phyloP scores from a whole-genome alignment of 306 rosid genomes.

The Arachis stenosperma region DNA sequence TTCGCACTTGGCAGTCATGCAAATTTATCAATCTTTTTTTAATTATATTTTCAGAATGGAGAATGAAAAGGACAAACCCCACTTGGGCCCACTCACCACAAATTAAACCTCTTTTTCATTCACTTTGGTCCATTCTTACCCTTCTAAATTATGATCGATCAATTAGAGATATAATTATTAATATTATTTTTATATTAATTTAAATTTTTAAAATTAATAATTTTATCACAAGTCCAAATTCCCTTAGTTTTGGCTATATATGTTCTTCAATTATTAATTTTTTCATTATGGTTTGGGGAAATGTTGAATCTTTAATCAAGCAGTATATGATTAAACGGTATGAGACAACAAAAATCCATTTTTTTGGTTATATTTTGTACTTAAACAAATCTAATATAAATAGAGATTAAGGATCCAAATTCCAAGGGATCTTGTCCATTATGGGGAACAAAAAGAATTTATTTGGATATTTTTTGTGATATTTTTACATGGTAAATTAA shows the following conservation, averaged over 20 bases:
- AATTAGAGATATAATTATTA: too few relatives aligned
- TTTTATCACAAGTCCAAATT: slow-evolving; percentile 18
- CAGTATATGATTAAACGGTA: slow-evolving; percentile 12
- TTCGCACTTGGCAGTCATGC: slow-evolving; percentile 12
- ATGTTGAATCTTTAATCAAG: slow-evolving; percentile 34
- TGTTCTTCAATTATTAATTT: background rate
- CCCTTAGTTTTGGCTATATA: slow-evolving; percentile 8
- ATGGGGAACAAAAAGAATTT: slow-evolving; percentile 34
- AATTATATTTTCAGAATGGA: too few relatives aligned
- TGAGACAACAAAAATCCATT: background rate
- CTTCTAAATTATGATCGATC: too few relatives aligned
- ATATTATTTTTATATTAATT: too few relatives aligned
- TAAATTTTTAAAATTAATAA: too few relatives aligned
- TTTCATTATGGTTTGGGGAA: slow-evolving; percentile 10
- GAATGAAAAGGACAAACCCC: too few relatives aligned
- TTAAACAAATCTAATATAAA: slow-evolving; percentile 26
- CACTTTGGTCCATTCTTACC: too few relatives aligned
- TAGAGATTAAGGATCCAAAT: slow-evolving; percentile 10
- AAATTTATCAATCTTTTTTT: slow-evolving; percentile 1
- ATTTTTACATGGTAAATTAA: slow-evolving; percentile 5
- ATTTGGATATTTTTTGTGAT: background rate
- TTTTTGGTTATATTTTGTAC: slow-evolving; percentile 37
- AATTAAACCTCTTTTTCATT: too few relatives aligned
- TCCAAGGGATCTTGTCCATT: background rate
- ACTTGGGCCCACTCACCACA: too few relatives aligned